phyloP scores from a whole-genome alignment of 2,329 filamentous ascomycete species.

The Tolypocladium endophyticum region DNA sequence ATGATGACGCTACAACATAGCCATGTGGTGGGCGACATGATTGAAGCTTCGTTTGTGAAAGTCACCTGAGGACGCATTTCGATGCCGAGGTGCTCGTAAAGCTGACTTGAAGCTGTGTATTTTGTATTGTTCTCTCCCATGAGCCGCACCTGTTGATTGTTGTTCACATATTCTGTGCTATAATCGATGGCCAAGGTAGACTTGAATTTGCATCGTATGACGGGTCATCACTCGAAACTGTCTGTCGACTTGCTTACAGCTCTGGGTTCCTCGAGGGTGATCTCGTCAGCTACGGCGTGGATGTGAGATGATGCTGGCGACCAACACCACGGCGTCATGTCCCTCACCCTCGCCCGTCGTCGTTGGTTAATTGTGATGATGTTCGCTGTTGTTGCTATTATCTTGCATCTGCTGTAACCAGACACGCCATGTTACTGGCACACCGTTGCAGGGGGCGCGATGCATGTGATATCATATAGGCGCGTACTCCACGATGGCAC shows the following conservation, averaged over 20 bases:
- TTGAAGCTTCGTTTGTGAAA: background rate
- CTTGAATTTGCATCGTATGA: background rate
- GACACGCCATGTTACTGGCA: background rate
- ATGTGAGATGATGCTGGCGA: background rate
- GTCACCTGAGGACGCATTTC: background rate
- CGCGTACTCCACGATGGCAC: background rate
- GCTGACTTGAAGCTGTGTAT: background rate
- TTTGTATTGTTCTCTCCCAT: background rate
- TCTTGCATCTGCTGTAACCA: background rate
- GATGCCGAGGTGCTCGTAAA: background rate
- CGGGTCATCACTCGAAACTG: background rate
- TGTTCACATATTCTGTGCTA: background rate
- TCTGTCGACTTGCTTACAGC: background rate
- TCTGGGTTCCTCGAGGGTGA: background rate
- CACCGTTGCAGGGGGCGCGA: background rate
- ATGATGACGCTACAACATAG: background rate
- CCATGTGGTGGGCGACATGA: background rate
- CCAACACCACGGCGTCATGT: background rate
- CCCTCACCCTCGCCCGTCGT: background rate
- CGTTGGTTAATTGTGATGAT: background rate
- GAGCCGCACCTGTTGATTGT: background rate
- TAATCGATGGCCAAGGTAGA: background rate
- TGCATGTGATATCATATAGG: background rate
- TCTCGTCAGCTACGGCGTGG: background rate
- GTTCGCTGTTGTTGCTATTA: background rate